Evolutionary conservation across 2,329 filamentous ascomycete species (phyloP).

Genomic region (Venturia effusa): DNA sequence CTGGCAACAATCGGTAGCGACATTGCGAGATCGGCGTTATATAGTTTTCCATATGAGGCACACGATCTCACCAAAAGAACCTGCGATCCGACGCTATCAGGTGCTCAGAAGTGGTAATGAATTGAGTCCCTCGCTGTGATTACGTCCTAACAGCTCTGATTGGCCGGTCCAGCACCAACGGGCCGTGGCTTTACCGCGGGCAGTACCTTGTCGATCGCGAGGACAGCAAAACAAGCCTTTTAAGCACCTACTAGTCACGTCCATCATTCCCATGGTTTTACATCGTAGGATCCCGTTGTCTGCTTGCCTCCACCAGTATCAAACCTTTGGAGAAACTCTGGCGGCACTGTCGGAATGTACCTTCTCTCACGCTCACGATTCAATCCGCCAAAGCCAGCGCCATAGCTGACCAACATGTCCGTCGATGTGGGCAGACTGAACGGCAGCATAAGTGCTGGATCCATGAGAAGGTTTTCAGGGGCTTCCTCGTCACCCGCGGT

Average conservation of each 20-base stretch:
- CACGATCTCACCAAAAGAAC: neutral
- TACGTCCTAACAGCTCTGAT: neutral
- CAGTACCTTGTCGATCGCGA: neutral
- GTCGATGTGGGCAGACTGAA: slow-evolving; percentile 93
- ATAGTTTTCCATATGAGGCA: neutral
- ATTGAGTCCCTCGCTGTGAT: slow-evolving; percentile 1
- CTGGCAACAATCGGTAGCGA: neutral
- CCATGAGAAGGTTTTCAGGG: slow-evolving; percentile 67
- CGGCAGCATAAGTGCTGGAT: slow-evolving; percentile 84
- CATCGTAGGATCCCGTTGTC: neutral
- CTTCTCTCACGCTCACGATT: slow-evolving; percentile 87
- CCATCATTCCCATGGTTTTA: neutral
- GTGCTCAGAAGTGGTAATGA: neutral
- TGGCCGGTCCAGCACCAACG: neutral
- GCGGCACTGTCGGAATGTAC: slow-evolving; percentile 90
- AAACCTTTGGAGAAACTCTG: slow-evolving; percentile 83
- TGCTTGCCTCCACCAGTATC: slow-evolving; percentile 39
- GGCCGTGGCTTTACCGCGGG: neutral
- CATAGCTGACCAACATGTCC: slow-evolving; percentile 93
- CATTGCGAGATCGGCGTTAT: neutral
- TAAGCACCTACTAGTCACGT: neutral
- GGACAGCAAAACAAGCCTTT: neutral
- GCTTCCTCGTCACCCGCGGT: slow-evolving; percentile 56
- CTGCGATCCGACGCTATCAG: neutral
- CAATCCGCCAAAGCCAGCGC: slow-evolving; percentile 84